Base-by-base conservation (phyloP, 1,284 basidiomycete species). In the Rhodotorula sp. region DNA sequence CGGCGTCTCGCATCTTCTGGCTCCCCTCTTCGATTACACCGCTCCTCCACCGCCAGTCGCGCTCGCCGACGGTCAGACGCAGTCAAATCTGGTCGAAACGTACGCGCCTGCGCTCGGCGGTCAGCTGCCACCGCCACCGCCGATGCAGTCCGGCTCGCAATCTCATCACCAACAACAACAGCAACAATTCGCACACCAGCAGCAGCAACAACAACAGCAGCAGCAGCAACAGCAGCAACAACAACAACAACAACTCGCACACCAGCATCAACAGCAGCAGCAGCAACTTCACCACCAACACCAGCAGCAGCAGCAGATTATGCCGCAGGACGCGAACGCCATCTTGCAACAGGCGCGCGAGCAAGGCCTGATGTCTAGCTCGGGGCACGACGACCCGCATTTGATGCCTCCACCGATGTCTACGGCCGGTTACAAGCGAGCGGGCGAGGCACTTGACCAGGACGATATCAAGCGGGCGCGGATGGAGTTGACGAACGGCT, bases 21-120 rank as follows among this genome's bases (percentile, higher is more conserved):
- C 88, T 0, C 92, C 94, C 5, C 85, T 98, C 71, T 95, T 97
- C 80, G 93, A 97, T 81, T 95, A 94, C 80, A 87, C 89, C 26
- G 92, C 93, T 3, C 88, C 74, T 6, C 70, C 78, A 16, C 70
- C 70, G 10, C 56, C 68, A 43, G 62, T 48, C 21, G 18, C 61
- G 14, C 61, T 70, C 52, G 61, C 38, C 48, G 54, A n/a, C 28
- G 54, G 7, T 26, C 26, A n/a, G n/a, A 26, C 54, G 12, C 26
- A 55, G 54, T 19, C 18, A 5, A 18, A 50, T 28, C 14, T 55
- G 26, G n/a, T 26, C 26, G 54, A 55, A 5, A 55, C 26, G 14
- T 55, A 55, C 26, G 54, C 54, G 8, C 54, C 54, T 18, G 54
- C 26, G 8, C 12, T 55, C 7, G 54, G 54, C 26, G 54, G 60